These are phyloP conservation scores for Penicillium digitatum DNA, from an alignment of 2,329 filamentous ascomycete genomes.

Conservation along the genomic window DNA sequence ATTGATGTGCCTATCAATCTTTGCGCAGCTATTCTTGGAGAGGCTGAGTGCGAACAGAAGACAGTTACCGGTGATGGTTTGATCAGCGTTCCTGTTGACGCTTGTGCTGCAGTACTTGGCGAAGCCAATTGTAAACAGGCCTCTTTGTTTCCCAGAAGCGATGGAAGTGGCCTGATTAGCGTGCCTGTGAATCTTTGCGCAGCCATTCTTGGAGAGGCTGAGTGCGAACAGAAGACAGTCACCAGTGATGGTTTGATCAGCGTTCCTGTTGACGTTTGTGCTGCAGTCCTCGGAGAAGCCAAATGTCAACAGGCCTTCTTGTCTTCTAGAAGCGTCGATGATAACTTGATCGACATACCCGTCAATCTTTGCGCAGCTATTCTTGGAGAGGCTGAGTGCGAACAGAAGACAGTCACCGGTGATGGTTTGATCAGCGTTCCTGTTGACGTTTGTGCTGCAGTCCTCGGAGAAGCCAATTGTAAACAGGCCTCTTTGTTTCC, in stretches of 20 bases:
- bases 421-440: slow-evolving; percentile 26
- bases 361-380: slow-evolving; percentile 24
- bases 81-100: slow-evolving; percentile 25
- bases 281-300: slow-evolving; percentile 23
- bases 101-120: slow-evolving; percentile 24
- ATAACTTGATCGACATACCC: slow-evolving; percentile 26
- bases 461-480: slow-evolving; percentile 25
- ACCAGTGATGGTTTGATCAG: slow-evolving; percentile 20
- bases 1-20: slow-evolving; percentile 23
- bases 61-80: slow-evolving; percentile 10
- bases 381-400: slow-evolving; percentile 25
- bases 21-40: slow-evolving; percentile 24
- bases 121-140: slow-evolving; percentile 25
- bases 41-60: slow-evolving; percentile 23
- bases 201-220: slow-evolving; percentile 23
- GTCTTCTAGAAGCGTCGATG: too few relatives aligned
- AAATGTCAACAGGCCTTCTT: slow-evolving; percentile 22
- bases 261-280: slow-evolving; percentile 23
- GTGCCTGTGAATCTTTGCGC: slow-evolving; percentile 25
- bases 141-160: slow-evolving; percentile 2
- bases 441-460: slow-evolving; percentile 22
- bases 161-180: slow-evolving; percentile 15
- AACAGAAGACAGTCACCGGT: slow-evolving; percentile 14
- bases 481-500: slow-evolving; percentile 11
- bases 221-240: slow-evolving; percentile 21